Percentiles rank a stretch among this genome's conserved stretches.
These are phyloP conservation scores for Juglanconis juglandina DNA, from an alignment of 2,329 filamentous ascomycete genomes.

Conservation along the genomic window DNA sequence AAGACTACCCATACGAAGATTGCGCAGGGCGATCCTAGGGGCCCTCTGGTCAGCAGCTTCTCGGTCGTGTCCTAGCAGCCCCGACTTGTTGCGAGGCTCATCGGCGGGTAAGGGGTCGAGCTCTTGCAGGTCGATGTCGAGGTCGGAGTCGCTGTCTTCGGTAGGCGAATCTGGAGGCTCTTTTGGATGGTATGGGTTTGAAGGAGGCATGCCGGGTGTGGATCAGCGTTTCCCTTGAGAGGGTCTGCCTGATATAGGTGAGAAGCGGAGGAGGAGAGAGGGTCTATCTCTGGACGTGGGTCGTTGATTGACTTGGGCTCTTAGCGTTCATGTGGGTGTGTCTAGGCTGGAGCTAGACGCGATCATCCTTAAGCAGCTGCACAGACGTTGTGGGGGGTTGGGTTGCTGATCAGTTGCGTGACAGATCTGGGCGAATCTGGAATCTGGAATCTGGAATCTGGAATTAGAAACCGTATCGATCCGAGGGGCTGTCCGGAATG, in stretches of 20 bases:
- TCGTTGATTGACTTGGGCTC: slow-evolving; percentile 8
- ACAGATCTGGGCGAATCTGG: slow-evolving; percentile 9
- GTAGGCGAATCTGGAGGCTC: slow-evolving; percentile 62
- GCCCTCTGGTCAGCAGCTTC: slow-evolving; percentile 41
- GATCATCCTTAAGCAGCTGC: slow-evolving; percentile 13
- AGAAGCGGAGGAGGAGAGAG: slow-evolving; percentile 8
- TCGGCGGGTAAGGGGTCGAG: slow-evolving; percentile 58
- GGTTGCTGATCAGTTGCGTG: slow-evolving; percentile 12
- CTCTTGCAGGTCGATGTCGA: slow-evolving; percentile 75
- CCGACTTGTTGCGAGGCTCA: slow-evolving; percentile 25
- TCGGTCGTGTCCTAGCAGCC: slow-evolving; percentile 49
- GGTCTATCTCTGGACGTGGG: slow-evolving; percentile 10
- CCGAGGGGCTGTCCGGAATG: not conserved
- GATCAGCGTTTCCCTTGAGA: slow-evolving; percentile 12
- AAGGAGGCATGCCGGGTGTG: slow-evolving; percentile 53
- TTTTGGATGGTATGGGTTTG: slow-evolving; percentile 45
- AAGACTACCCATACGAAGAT: slow-evolving; percentile 63
- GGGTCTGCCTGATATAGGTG: slow-evolving; percentile 7
- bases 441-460: not conserved
- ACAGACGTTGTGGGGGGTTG: not conserved
- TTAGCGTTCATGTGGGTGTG: slow-evolving; percentile 17
- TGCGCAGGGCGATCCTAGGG: slow-evolving; percentile 67
- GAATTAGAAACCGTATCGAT: not conserved
- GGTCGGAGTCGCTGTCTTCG: slow-evolving; percentile 74
- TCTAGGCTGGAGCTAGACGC: slow-evolving; percentile 18